Evolutionary conservation across 306 rosid species (phyloP), one percentile per base, ranked within the genome.

Genomic region (Vigna nakashimae): DNA sequence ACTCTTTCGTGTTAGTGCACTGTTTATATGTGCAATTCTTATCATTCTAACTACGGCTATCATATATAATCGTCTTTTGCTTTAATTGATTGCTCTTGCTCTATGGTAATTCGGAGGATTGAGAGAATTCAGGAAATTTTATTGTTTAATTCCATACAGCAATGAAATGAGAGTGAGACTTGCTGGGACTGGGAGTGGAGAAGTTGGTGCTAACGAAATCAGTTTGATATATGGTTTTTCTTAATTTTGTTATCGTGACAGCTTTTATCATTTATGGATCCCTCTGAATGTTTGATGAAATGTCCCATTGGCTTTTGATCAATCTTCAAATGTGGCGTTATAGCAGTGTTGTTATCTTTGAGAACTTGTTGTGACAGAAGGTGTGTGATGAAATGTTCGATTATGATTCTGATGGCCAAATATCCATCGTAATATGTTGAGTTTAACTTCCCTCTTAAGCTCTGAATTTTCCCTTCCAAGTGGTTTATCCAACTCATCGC

Each of bases 391-490:
- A 52, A 52, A 7, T 77, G 76, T 69, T 26, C 5, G 49, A 51
- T 36, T 65, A 42, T 73, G 70, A 66, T 82, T 26, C 40, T 82
- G 64, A 82, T 67, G 36, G 46, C 46, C 40, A 7, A 22, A 11
- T 52, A 32, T 40, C 16, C 50, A 9, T 51, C 16, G 2, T 36
- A 32, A 5, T 22, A 57, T 57, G 36, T 58, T 58, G n/a, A 26
- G 15, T 11, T 57, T 57, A 11, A 14, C 36, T 57, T 57, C 8
- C 64, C n/a, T 24, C 14, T 22, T 11, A 7, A 11, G 15, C 32
- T 22, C 34, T 22, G 26, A 56, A 56, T 20, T 56, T 52, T 4
- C 7, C 32, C 28, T 15, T 24, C 16, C 50, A 3, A 0, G n/a
- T 22, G 5, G 4, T 0, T 58, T 58, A 58, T 58, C 64, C 63